Base-by-base conservation (phyloP, 441 rosid genomes). In the Aquilaria agallochum region DNA sequence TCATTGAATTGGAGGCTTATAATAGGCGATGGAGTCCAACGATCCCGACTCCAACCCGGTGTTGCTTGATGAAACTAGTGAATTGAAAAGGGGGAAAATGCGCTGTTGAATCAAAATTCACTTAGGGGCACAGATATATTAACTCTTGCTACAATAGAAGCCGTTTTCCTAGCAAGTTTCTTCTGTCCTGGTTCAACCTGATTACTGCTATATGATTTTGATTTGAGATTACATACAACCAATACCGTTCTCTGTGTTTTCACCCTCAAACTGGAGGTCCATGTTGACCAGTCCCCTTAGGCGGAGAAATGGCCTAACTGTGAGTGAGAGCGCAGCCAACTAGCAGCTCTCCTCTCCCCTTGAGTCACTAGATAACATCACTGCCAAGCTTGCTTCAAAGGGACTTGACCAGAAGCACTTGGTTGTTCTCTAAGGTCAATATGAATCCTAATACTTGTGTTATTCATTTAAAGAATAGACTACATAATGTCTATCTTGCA, bases 121-220 rank as follows among this genome's bases (percentile, higher is more conserved):
- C 83, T 55, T 0, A 77, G 94, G 76, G 94, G 95, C 68, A 7
- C 91, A 40, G 95, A 87, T 71, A 72, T 83, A 58, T 64, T 85
- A 15, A 69, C 87, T 65, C 84, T 85, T 32, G 91, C 82, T 6
- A 81, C 91, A 55, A 81, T 90, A 63, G 87, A 84, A 4, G 88
- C 90, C 32, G 87, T 84, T 53, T 64, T 1, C 61, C 60, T 82
- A 32, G 94, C 84, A 72, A 69, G 78, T 53, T 15, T 15, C 15
- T 15, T 15, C 15, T 15, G 15, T 15, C 15, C 15, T 15, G 15
- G 15, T 15, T 15, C 15, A 9, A 12, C 14, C n/a, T 27, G 3
- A 27, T 5, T 55, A 2, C 33, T 30, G 30, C 5, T 33, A 27
- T 20, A 20, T 34, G 15, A 57, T 53, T 32, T 8, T 62, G 45